Base-by-base conservation (phyloP, 1,139 yeast species). In the Yamadazyma jaroonii region DNA sequence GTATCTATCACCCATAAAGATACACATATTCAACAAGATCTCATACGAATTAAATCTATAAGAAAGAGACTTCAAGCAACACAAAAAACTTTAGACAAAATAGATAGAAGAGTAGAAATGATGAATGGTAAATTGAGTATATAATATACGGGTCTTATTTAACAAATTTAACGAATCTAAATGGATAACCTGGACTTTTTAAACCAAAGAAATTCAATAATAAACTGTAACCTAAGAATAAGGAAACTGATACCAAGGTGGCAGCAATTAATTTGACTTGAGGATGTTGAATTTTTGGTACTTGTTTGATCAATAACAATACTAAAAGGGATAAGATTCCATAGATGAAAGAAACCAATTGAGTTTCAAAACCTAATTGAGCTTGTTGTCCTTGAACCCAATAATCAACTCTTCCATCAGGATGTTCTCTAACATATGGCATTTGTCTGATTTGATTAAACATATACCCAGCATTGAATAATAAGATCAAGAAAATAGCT, bases 391-490 rank as follows among this genome's bases (percentile, higher is more conserved):
- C 81, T 6, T 74, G 72, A 8, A 67, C 52, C 52, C 90, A 78
- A 57, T 87, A 89, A 31, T 75, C 72, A 3, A 75, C 69, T 3
- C 62, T 61, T 22, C 90, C 92, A 35, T 74, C 64, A 7, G 67
- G 69, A 37, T 70, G 73, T 33, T 74, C 74, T 42, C 79, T 81
- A 26, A 84, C 70, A 53, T 81, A 84, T 13, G 88, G 95, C 7
- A 82, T 74, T 31, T 76, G 76, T 57, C 97, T 79, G 46, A 92
- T 92, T 50, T 79, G 78, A 59, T 88, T 89, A 74, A 80, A 92
- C 98, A 92, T 92, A 62, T 89, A 86, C 11, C 98, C 98, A 9
- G 94, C 73, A 37, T 79, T 81, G 67, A 90, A 86, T 51, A 89
- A 64, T 45, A 90, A 68, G 21, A 87, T 74, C 10, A 77, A 53